Evolutionary conservation across 106 monocot genomes (phyloP).

Genomic region (Chionographis japonica): DNA sequence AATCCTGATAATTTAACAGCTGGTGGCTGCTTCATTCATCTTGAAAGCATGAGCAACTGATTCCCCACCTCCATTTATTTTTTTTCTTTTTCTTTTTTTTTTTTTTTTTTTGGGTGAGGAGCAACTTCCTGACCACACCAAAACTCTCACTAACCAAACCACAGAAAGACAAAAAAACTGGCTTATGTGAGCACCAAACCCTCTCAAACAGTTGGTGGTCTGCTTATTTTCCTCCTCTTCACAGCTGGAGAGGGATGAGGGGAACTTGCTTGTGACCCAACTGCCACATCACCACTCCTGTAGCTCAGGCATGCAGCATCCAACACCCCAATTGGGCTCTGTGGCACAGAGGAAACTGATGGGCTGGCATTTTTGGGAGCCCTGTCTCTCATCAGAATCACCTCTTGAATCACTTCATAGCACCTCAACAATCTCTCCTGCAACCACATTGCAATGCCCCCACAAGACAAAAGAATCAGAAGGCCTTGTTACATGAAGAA

Average conservation of each 20-base stretch:
- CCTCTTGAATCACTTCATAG: slow-evolving; percentile 48
- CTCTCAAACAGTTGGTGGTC: slow-evolving; percentile 16
- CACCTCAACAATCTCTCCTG: slow-evolving; percentile 82
- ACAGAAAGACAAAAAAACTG: background rate
- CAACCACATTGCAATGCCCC: slow-evolving; percentile 8
- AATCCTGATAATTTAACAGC: slow-evolving; percentile 8
- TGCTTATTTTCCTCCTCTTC: slow-evolving; percentile 65
- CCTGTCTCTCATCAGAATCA: slow-evolving; percentile 17
- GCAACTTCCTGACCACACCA: slow-evolving; percentile 14
- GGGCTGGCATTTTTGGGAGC: slow-evolving; percentile 16
- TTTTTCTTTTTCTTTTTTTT: background rate
- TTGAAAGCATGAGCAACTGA: slow-evolving; percentile 17
- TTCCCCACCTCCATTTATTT: slow-evolving; percentile 10
- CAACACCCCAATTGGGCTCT: slow-evolving; percentile 79
- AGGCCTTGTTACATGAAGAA: background rate
- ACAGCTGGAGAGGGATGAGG: slow-evolving; percentile 27
- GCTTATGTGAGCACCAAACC: slow-evolving; percentile 15
- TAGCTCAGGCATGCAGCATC: slow-evolving; percentile 76
- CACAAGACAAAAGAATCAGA: background rate
- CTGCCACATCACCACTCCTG: slow-evolving; percentile 49
- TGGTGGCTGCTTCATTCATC: slow-evolving; percentile 21
- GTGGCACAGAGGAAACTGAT: slow-evolving; percentile 40
- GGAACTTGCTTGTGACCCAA: slow-evolving; percentile 34
- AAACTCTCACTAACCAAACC: slow-evolving; percentile 23
- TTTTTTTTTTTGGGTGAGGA: background rate